phyloP scores from a whole-genome alignment of 441 rosid species.

The Corymbia calophylla region DNA sequence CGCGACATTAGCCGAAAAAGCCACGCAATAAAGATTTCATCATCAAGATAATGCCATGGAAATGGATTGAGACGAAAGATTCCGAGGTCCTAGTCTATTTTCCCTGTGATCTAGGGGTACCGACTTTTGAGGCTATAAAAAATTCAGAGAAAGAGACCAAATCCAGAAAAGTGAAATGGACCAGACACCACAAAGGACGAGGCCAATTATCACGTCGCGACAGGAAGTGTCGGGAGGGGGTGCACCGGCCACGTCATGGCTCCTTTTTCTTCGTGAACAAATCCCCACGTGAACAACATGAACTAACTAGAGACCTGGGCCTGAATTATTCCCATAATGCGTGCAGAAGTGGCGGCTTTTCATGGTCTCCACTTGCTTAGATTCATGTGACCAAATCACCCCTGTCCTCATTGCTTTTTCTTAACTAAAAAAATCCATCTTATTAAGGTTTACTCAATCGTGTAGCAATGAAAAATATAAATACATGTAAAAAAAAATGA shows the following conservation, averaged over 20 bases:
- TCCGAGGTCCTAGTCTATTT: background rate
- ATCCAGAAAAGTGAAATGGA: background rate
- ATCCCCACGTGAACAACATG: background rate
- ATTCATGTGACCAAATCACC: background rate
- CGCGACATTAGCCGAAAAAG: too few species aligned
- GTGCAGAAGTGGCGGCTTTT: background rate
- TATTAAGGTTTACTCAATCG: background rate
- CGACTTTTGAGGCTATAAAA: fast-evolving
- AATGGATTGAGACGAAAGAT: background rate
- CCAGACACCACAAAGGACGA: background rate
- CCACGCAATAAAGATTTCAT: too few species aligned
- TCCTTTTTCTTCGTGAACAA: too few species aligned
- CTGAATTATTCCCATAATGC: background rate
- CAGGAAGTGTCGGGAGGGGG: background rate
- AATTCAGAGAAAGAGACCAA: background rate
- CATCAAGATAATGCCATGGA: background rate
- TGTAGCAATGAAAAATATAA: background rate
- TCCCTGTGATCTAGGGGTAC: background rate
- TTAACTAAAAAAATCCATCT: background rate
- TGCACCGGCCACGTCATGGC: background rate
- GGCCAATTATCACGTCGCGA: background rate
- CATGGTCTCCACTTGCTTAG: background rate
- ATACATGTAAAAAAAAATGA: fast-evolving
- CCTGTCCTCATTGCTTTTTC: background rate
- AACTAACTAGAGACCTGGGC: background rate